Evolutionary conservation across 1,139 yeast genomes (phyloP).

Genomic region (Lodderomyces orthopsilosis): DNA sequence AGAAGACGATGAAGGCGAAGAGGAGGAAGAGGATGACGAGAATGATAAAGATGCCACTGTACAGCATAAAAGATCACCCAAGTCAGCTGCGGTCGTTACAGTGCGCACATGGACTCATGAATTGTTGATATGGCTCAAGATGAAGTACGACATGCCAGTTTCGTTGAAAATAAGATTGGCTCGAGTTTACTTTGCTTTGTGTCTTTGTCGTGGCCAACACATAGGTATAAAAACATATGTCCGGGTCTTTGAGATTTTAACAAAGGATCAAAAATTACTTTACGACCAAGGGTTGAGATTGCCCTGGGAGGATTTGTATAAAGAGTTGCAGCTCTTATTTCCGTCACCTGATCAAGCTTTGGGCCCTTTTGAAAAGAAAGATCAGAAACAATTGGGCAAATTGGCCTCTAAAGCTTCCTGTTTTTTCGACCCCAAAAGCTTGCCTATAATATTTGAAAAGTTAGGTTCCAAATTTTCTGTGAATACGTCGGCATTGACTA

Average conservation of each 20-base stretch:
- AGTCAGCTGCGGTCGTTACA: conserved; percentile 70
- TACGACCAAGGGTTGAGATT: conserved; percentile 39
- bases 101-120: conserved; percentile 90
- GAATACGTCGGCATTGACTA: conserved; percentile 54
- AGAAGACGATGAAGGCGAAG: conserved; percentile 33
- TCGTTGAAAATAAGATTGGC: conserved; percentile 60
- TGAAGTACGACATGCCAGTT: conserved; percentile 82
- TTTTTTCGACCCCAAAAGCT: conserved; percentile 39
- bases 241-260: conserved; percentile 59
- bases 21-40: conserved; percentile 37
- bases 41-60: conserved; percentile 40
- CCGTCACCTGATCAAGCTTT: conserved; percentile 29
- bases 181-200: conserved; percentile 67
- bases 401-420: conserved; percentile 48
- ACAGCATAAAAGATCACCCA: conserved; percentile 59
- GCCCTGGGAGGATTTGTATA: conserved; percentile 52
- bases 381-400: conserved; percentile 40
- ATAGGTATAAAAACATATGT: conserved; percentile 61
- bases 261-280: conserved; percentile 47
- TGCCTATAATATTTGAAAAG: conserved; percentile 36
- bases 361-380: conserved; percentile 39
- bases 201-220: conserved; percentile 74
- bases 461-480: conserved; percentile 52
- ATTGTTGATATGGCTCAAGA: conserved; percentile 71
- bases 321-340: conserved; percentile 34